Percentiles rank a stretch among this genome's conserved stretches.
Evolutionary conservation across 2,329 filamentous ascomycete species (phyloP).

Genomic region (Colletotrichum sojae): DNA sequence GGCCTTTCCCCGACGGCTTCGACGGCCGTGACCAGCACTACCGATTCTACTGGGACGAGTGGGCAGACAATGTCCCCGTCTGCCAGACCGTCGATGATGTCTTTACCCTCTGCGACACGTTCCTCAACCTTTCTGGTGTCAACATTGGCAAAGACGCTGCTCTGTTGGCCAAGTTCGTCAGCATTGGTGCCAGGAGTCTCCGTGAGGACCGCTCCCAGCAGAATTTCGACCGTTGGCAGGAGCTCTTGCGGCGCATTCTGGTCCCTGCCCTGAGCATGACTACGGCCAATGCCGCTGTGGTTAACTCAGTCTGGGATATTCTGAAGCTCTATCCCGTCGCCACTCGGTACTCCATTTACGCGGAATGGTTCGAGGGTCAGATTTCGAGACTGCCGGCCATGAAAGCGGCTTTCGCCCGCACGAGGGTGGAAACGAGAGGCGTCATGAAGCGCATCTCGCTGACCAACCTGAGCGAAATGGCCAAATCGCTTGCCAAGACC

Average conservation of each 20-base stretch:
- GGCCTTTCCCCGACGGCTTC: constrained; percentile 85
- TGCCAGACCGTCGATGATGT: constrained; percentile 94
- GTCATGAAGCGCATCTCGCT: constrained; percentile 91
- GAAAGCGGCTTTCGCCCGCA: constrained; percentile 81
- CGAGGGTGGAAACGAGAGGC: constrained; percentile 83
- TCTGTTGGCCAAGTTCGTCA: constrained; percentile 85
- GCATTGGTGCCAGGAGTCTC: constrained; percentile 85
- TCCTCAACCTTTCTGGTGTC: constrained; percentile 88
- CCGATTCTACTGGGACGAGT: constrained; percentile 97
- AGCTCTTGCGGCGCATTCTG: constrained; percentile 86
- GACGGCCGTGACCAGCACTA: constrained; percentile 85
- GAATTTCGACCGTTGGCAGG: constrained; percentile 86
- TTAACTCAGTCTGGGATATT: constrained; percentile 89
- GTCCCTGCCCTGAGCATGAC: constrained; percentile 90
- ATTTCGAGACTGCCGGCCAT: constrained; percentile 84
- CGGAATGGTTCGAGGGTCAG: constrained; percentile 90
- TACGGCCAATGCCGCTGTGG: constrained; percentile 84
- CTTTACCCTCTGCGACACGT: constrained; percentile 85
- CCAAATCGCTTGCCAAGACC: constrained; percentile 90
- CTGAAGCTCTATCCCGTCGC: constrained; percentile 83
- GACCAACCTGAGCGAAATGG: constrained; percentile 88
- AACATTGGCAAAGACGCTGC: constrained; percentile 88
- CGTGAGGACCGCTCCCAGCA: constrained; percentile 76
- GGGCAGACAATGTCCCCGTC: constrained; percentile 92
- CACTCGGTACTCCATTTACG: constrained; percentile 88